Conservation (phyloP, 371 early-diverging fungal species). For the Mucor piriformis region DNA sequence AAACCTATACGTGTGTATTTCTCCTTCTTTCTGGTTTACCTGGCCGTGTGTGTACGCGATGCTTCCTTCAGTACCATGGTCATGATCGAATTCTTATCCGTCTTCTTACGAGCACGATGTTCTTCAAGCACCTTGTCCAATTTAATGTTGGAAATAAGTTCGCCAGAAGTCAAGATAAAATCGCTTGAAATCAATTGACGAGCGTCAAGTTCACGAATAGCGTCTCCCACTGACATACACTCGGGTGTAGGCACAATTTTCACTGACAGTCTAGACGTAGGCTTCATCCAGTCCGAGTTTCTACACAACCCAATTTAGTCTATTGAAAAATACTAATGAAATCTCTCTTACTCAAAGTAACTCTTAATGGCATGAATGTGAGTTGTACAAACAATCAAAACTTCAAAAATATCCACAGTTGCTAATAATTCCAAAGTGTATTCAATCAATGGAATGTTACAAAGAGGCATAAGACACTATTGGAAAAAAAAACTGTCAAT, state of each 20-base stretch:
- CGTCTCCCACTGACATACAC: conserved; percentile 90
- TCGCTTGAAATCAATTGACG: conserved; percentile 82
- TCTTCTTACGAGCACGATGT: conserved; percentile 70
- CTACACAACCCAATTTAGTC: conserved; percentile 34
- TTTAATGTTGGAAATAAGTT: conserved; percentile 89
- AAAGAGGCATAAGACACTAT: conserved; percentile 91
- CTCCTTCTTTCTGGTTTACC: conserved; percentile 21
- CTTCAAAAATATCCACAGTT: conserved; percentile 82
- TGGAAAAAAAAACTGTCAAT: background rate
- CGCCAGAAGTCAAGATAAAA: conserved; percentile 91
- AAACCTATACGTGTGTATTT: background rate
- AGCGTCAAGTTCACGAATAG: conserved; percentile 87
- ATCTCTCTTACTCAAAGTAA: conserved; percentile 85
- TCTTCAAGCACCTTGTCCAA: conserved; percentile 75
- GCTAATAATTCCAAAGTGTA: conserved; percentile 93
- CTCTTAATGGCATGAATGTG: conserved; percentile 82
- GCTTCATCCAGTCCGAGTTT: conserved; percentile 72
- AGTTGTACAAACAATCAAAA: conserved; percentile 83
- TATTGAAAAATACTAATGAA: too few relatives aligned
- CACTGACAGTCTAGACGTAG: conserved; percentile 69
- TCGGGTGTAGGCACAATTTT: conserved; percentile 77
- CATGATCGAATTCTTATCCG: conserved; percentile 91
- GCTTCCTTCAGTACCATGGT: conserved; percentile 87
- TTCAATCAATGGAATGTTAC: conserved; percentile 94
- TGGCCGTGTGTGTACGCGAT: conserved; percentile 53